Evolutionary conservation across 1,284 basidiomycete genomes (phyloP).

Genomic region (Inonotus hispidus): DNA sequence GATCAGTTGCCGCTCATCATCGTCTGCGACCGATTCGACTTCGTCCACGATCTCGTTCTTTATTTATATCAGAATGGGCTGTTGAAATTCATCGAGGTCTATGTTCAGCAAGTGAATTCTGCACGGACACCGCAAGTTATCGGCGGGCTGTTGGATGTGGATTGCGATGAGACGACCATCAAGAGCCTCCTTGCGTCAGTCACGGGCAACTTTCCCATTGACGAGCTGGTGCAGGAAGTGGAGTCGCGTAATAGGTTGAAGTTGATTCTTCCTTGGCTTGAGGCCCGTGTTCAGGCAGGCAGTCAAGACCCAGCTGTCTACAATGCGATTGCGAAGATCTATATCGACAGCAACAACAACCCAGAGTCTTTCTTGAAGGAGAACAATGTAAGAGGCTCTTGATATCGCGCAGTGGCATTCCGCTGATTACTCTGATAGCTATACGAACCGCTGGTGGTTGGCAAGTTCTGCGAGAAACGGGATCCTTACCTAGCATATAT

Average conservation of each 20-base stretch:
- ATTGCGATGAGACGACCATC: conserved; percentile 96
- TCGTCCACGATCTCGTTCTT: conserved; percentile 97
- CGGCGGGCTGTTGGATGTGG: conserved; percentile 95
- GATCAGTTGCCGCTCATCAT: conserved; percentile 99
- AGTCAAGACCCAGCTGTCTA: conserved; percentile 90
- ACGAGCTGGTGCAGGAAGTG: conserved; percentile 96
- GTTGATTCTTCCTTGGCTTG: conserved; percentile 96
- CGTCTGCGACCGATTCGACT: conserved; percentile 99
- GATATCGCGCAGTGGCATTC: not conserved
- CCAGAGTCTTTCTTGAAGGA: conserved; percentile 98
- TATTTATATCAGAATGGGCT: conserved; percentile 99
- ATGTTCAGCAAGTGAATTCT: conserved; percentile 98
- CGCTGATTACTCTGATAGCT: conserved; percentile 41
- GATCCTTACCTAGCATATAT: conserved; percentile 99
- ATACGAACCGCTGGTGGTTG: conserved; percentile 94
- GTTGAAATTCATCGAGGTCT: conserved; percentile 97
- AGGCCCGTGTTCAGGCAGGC: conserved; percentile 87
- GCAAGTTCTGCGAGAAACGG: conserved; percentile 99
- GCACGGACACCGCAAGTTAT: conserved; percentile 98
- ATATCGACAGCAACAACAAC: conserved; percentile 98
- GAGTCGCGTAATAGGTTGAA: conserved; percentile 96
- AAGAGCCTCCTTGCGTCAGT: conserved; percentile 92
- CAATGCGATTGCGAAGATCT: conserved; percentile 98
- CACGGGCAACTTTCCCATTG: conserved; percentile 95
- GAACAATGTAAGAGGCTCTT: conserved; percentile 70